Evolutionary conservation across 352 stramenopile species (phyloP).

Genomic region (Phytophthora colocasiae): DNA sequence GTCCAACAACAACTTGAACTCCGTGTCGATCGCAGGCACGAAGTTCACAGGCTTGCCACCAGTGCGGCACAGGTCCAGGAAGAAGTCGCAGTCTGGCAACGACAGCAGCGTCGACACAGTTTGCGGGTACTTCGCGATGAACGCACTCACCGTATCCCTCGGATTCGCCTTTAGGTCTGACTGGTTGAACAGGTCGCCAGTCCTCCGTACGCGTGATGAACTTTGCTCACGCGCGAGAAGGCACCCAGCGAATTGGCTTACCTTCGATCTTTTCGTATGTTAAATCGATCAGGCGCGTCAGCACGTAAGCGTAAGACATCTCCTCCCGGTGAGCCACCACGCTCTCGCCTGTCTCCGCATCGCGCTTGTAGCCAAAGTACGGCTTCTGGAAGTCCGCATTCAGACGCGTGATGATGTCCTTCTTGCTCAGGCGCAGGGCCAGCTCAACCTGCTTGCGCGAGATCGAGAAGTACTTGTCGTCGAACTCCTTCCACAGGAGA

Average conservation of each 20-base stretch:
- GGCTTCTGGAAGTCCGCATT: slow-evolving; percentile 92
- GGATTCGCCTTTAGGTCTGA: slow-evolving; percentile 54
- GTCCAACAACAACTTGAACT: too few relatives aligned
- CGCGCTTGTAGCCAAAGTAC: slow-evolving; percentile 81
- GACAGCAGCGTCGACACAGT: slow-evolving; percentile 65
- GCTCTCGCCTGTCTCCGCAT: slow-evolving; percentile 44
- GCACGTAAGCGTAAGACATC: slow-evolving; percentile 88
- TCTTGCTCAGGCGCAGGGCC: slow-evolving; percentile 75
- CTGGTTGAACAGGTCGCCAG: slow-evolving; percentile 48
- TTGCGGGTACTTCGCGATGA: slow-evolving; percentile 65
- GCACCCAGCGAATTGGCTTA: slow-evolving; percentile 76
- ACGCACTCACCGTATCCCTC: slow-evolving; percentile 46
- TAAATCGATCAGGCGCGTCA: slow-evolving; percentile 78
- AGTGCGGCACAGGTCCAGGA: slow-evolving; percentile 81
- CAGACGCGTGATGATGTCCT: slow-evolving; percentile 77
- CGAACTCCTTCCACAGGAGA: slow-evolving; percentile 85
- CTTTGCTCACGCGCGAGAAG: slow-evolving; percentile 66
- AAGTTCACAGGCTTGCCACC: slow-evolving; percentile 91
- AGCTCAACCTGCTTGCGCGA: slow-evolving; percentile 73
- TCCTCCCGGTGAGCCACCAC: slow-evolving; percentile 70
- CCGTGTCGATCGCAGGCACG: slow-evolving; percentile 80
- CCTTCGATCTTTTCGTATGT: slow-evolving; percentile 70
- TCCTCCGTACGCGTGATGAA: slow-evolving; percentile 79
- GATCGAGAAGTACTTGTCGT: slow-evolving; percentile 88
- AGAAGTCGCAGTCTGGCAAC: slow-evolving; percentile 82